Percentiles rank a stretch among this genome's conserved stretches.
Evolutionary conservation across 768 basidiomycete species (phyloP).

Genomic region (Mycena alexandri): DNA sequence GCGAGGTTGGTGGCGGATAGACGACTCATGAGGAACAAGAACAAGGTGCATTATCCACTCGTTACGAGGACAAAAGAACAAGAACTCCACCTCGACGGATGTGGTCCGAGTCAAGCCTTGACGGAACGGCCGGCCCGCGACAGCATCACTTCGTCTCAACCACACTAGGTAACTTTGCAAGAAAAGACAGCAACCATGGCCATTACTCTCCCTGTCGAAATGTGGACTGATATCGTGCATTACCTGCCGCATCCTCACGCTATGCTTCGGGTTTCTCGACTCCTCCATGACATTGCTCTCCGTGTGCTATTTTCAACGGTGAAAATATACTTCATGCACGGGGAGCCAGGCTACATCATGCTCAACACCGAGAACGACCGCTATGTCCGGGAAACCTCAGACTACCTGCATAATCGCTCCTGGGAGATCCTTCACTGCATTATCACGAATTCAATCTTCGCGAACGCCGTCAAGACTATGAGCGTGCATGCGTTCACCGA

Average conservation of each 20-base stretch:
- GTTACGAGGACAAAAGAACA: conserved; percentile 21
- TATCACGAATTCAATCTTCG: conserved; percentile 49
- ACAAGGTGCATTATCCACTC: conserved; percentile 1
- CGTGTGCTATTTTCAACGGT: conserved; percentile 50
- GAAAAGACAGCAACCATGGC: neutral
- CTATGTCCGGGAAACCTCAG: conserved; percentile 46
- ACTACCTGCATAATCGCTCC: conserved; percentile 50
- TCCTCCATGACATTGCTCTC: conserved; percentile 52
- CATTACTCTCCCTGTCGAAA: conserved; percentile 50
- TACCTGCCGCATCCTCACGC: conserved; percentile 44
- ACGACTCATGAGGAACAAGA: conserved; percentile 42
- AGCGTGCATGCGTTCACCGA: conserved; percentile 53
- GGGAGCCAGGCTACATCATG: conserved; percentile 42
- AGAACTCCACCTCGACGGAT: neutral
- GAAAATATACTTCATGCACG: conserved; percentile 54
- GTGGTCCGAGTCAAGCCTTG: no score
- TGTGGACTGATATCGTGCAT: conserved; percentile 51
- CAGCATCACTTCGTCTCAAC: no score
- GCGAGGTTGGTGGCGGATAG: conserved; percentile 65
- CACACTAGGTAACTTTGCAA: no score
- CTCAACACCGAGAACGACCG: conserved; percentile 47
- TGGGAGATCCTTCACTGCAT: conserved; percentile 57
- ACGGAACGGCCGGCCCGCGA: no score
- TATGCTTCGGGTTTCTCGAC: conserved; percentile 51
- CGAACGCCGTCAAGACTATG: conserved; percentile 50